Base-by-base conservation (phyloP, 2,329 filamentous ascomycete genomes). In the Aspergillus ruber region DNA sequence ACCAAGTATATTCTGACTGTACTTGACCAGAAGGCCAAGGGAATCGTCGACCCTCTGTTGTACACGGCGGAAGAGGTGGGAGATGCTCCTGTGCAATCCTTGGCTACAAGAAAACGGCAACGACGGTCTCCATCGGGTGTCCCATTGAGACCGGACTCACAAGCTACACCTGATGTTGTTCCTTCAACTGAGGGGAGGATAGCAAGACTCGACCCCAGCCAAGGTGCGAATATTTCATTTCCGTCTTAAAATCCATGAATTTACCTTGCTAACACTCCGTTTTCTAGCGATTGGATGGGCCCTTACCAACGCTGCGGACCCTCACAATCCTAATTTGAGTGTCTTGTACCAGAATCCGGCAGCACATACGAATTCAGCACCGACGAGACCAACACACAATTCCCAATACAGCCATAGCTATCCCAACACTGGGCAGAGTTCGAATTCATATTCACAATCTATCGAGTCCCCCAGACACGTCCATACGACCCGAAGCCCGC, bases 1-100 rank as follows among this genome's bases (percentile, higher is more conserved):
- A 85, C 88, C 21, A 85, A 87, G 48, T 95, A 95, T 62, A 94
- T 95, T 35, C 71, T 95, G 33, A 91, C 87, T 0, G 88, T 89
- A 0, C 72, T 95, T 9, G 88, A 94, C 57, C 89, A 94, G 57
- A 93, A 93, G 64, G 83, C 88, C 12, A 89, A 91, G 63, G 89
- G 89, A 1, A 88, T 91, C 33, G 87, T 85, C 67, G 88, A 95
- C 59, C 89, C 80, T 2, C 64, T 82, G 12, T 62, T 83, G 8
- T 83, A 83, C 54, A 82, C 79, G 0, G 70, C 69, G 12, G 88
- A 94, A 62, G 89, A 95, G 64, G 88, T 87, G 67, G 87, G 89
- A 62, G 84, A 81, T 60, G 82, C 76, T 3, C 76, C 72, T 21
- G 71, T 76, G 32, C 74, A 73, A 9, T 67, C 73, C 1, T 75